A percentile compares a stretch with the other conserved stretches of the same genome.
Conservation (phyloP, 352 stramenopile genomes). For the Globisporangium heterothallicum region DNA sequence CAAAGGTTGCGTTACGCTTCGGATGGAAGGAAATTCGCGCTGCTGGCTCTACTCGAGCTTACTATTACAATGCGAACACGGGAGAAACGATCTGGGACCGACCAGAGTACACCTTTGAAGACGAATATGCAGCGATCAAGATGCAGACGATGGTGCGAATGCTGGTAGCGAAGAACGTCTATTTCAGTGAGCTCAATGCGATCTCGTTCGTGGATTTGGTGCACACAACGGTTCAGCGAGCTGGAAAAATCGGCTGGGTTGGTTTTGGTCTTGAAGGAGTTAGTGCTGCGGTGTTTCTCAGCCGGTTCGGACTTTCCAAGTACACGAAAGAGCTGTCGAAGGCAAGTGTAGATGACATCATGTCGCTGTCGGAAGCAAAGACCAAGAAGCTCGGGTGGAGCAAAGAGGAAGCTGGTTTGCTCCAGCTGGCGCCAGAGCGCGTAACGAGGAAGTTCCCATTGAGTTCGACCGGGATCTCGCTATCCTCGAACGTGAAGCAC, state of each 20-base stretch:
- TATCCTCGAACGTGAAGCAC: slow-evolving; percentile 36
- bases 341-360: slow-evolving; percentile 25
- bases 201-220: slow-evolving; percentile 46
- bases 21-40: slow-evolving; percentile 47
- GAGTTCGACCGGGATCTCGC: slow-evolving; percentile 18
- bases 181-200: slow-evolving; percentile 18
- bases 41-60: slow-evolving; percentile 14
- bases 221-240: slow-evolving; percentile 14
- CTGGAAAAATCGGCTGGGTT: slow-evolving; percentile 36
- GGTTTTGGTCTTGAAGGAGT: slow-evolving; percentile 76
- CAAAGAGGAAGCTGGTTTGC: slow-evolving; percentile 47
- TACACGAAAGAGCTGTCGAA: slow-evolving; percentile 30
- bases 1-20: slow-evolving; percentile 51
- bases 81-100: slow-evolving; percentile 45
- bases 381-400: slow-evolving; percentile 46
- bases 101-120: slow-evolving; percentile 59
- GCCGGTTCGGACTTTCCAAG: slow-evolving; percentile 55
- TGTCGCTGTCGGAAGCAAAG: slow-evolving; percentile 25
- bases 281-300: slow-evolving; percentile 42
- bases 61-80: slow-evolving; percentile 46
- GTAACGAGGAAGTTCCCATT: slow-evolving; percentile 28
- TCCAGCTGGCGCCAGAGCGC: slow-evolving; percentile 22
- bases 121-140: slow-evolving; percentile 55
- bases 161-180: slow-evolving; percentile 30
- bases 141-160: slow-evolving; percentile 59